Evolutionary conservation across 331 rosid genomes (phyloP).

Genomic region (Arachis monticola): DNA sequence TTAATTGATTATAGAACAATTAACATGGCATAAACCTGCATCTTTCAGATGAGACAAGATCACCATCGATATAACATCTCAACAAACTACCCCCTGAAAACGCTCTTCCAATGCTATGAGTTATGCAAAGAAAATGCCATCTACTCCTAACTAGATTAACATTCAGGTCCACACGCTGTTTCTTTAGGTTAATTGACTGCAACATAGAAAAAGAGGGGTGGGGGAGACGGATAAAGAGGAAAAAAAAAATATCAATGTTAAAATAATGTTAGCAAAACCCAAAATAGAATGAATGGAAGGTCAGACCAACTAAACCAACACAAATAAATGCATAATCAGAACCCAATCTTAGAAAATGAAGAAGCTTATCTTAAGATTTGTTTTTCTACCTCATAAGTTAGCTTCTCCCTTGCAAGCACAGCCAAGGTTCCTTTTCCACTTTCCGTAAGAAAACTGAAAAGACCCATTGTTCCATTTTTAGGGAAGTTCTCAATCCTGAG

Average conservation of each 20-base stretch:
- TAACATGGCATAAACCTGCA: constrained; percentile 72
- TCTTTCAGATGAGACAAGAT: constrained; percentile 92
- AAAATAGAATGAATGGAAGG: not conserved
- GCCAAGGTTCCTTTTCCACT: constrained; percentile 92
- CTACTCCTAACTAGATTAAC: constrained; percentile 72
- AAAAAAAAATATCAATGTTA: constrained; percentile 31
- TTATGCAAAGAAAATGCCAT: constrained; percentile 95
- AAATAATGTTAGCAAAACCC: constrained; percentile 33
- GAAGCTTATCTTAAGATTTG: constrained; percentile 32
- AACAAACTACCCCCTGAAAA: constrained; percentile 96
- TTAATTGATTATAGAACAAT: constrained; percentile 17
- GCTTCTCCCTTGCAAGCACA: constrained; percentile 75
- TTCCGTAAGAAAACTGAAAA: constrained; percentile 89
- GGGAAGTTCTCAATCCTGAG: constrained; percentile 95
- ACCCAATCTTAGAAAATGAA: constrained; percentile 18
- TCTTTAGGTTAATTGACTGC: constrained; percentile 87
- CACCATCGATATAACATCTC: constrained; percentile 88
- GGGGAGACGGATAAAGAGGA: not conserved
- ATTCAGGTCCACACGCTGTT: constrained; percentile 70
- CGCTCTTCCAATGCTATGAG: constrained; percentile 98
- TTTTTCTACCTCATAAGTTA: constrained; percentile 74
- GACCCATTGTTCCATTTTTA: constrained; percentile 85
- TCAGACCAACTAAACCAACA: constrained; percentile 29
- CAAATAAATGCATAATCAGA: constrained; percentile 14
- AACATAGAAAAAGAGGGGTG: constrained; percentile 12